Base-by-base conservation (phyloP, 1,284 basidiomycete species). In the Wallemia hederae region DNA sequence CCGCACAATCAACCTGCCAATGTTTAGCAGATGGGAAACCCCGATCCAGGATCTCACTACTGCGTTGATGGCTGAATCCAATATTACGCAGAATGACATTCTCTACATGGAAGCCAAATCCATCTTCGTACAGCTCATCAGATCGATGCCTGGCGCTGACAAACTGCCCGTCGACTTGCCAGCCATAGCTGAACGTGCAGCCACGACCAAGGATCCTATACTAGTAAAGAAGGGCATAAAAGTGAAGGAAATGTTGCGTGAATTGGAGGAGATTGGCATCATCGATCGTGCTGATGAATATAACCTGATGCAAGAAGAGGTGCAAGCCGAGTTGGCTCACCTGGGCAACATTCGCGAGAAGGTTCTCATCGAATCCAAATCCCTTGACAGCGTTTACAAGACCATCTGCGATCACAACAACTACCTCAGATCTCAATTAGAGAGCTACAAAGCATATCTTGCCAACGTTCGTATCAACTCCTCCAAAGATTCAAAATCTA, bases 61-160 rank as follows among this genome's bases (percentile, higher is more conserved):
- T 24, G 88, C 92, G 0, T 79, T 99, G 65, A 92, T 98, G 82
- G 76, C 75, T 1, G 78, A 80, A 66, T 90, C 91, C 72, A 88
- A 89, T 55, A 84, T 99, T 39, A 97, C 94, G 24, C 89, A 90
- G 62, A 89, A 85, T 69, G 94, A 99, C 72, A 92, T 99, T 78
- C 78, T 97, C 24, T 99, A 97, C 75, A 97, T 98, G 89, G 94
- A 99, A 71, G 86, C 94, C 64, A 99, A 99, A 75, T 96, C 92
- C 24, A 96, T 97, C 69, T 92, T 99, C 69, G 94, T 98, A 34
- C 89, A 96, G 70, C 80, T 98, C 58, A 80, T 99, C 61, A 89
- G 94, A 65, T 96, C 91, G 26, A 80, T 98, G 63, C 92, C 92
- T 0, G 78, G 83, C 60, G 75, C 81, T 1, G 78, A 80, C 3